Evolutionary conservation across 352 stramenopile genomes (phyloP).

Genomic region (Phytophthora aleatoria): DNA sequence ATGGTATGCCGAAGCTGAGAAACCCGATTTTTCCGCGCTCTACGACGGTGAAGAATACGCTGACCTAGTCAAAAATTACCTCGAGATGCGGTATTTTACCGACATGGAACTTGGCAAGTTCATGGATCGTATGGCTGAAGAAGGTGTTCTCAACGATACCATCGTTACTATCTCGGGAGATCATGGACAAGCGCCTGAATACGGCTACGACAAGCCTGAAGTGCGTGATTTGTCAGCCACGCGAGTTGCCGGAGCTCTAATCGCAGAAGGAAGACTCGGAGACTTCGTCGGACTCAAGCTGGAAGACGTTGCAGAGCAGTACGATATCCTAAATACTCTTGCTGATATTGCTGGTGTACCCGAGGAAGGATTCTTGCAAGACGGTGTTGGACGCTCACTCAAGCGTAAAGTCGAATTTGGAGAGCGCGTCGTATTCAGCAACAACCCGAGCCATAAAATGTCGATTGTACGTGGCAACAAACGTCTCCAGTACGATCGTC

Average conservation of each 20-base stretch:
- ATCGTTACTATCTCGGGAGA: constrained; percentile 59
- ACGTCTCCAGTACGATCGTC: constrained; percentile 50
- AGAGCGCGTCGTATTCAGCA: constrained; percentile 52
- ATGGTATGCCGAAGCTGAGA: constrained; percentile 38
- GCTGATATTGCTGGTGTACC: constrained; percentile 49
- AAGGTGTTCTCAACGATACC: constrained; percentile 55
- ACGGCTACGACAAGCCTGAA: constrained; percentile 35
- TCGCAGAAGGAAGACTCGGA: constrained; percentile 42
- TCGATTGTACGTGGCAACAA: constrained; percentile 41
- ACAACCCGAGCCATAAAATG: constrained; percentile 57
- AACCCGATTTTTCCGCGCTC: constrained; percentile 46
- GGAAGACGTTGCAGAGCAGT: constrained; percentile 39
- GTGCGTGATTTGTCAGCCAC: constrained; percentile 35
- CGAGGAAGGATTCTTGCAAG: constrained; percentile 37
- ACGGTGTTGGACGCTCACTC: constrained; percentile 45
- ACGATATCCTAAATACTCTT: constrained; percentile 50
- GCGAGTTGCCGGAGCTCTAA: constrained; percentile 36
- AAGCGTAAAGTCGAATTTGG: constrained; percentile 44
- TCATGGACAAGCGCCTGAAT: constrained; percentile 53
- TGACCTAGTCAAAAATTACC: constrained; percentile 37
- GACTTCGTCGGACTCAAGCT: constrained; percentile 31
- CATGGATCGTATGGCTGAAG: constrained; percentile 47
- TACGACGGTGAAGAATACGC: constrained; percentile 34
- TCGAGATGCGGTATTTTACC: constrained; percentile 57
- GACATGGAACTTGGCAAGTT: constrained; percentile 58